Base-by-base conservation (phyloP, 2,329 filamentous ascomycete species). In the Nemania sp. region DNA sequence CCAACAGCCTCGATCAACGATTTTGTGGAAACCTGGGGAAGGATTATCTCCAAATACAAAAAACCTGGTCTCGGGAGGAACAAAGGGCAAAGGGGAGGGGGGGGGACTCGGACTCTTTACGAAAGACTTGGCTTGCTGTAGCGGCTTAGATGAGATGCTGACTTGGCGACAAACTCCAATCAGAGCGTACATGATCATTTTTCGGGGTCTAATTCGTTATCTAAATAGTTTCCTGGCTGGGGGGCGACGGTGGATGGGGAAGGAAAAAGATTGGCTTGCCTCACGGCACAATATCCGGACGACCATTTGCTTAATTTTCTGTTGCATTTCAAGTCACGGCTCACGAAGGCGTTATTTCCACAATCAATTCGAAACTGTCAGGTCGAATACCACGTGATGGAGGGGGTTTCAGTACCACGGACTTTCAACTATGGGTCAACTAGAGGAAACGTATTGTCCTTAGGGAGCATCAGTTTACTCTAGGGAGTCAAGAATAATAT, bases 211-310 rank as follows among this genome's bases (percentile, higher is more conserved):
- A 37, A 49, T 48, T 51, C 46, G 40, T 60, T 54, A 49, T 53
- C 57, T 60, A 50, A 42, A 51, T 59, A 61, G 59, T 63, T 57
- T 52, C 32, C 56, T 37, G 56, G 51, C 46, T 40, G 45, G 17
- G 51, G 40, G 46, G 40, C 50, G 62, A 63, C 65, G 42, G 63
- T 57, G 57, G 47, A 59, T 54, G 63, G 64, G 64, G 52, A 65
- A 59, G 68, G 69, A 65, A 67, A 69, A 73, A 74, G 70, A 73
- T 66, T 72, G 71, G 72, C 67, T 69, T 69, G 73, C 73, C 73
- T 75, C 73, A 65, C 73, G 73, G 73, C 73, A 70, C 64, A 71
- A 65, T 58, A 66, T 71, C 62, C 42, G 50, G 59, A 62, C 45
- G 55, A 56, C 39, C 7, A 52, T 49, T 66, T 67, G 54, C 66